Evolutionary conservation across 371 early-diverging fungal genomes (phyloP).

Genomic region (Mycotypha africana): DNA sequence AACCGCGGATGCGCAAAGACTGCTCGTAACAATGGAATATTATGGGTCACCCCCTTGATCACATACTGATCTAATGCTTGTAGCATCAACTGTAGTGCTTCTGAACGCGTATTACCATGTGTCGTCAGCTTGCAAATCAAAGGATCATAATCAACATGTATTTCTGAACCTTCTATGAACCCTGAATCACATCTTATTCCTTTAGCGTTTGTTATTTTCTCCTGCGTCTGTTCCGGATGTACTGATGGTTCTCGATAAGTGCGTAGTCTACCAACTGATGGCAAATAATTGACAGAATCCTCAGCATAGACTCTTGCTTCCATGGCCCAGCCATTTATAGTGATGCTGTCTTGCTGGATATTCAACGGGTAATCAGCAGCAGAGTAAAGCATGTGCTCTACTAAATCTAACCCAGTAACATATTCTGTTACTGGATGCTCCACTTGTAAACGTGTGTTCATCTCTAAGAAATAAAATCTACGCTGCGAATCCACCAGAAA

Average conservation of each 20-base stretch:
- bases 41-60: slow-evolving; percentile 93
- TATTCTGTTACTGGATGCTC: slow-evolving; percentile 98
- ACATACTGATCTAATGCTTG: slow-evolving; percentile 86
- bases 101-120: slow-evolving; percentile 73
- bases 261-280: slow-evolving; percentile 78
- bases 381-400: slow-evolving; percentile 84
- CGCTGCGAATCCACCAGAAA: slow-evolving; percentile 65
- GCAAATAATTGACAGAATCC: slow-evolving; percentile 81
- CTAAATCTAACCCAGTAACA: slow-evolving; percentile 90
- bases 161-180: slow-evolving; percentile 73
- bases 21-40: slow-evolving; percentile 88
- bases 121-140: slow-evolving; percentile 88
- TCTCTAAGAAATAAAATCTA: slow-evolving; percentile 84
- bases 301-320: slow-evolving; percentile 92
- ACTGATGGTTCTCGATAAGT: slow-evolving; percentile 27
- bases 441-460: slow-evolving; percentile 89
- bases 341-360: slow-evolving; percentile 54
- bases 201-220: too few relatives aligned
- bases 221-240: too few relatives aligned
- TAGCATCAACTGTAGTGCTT: slow-evolving; percentile 74
- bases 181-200: slow-evolving; percentile 39
- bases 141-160: slow-evolving; percentile 82
- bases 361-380: slow-evolving; percentile 64
- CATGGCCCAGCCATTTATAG: slow-evolving; percentile 76
- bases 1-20: slow-evolving; percentile 81